Base-by-base conservation (phyloP, 2,329 filamentous ascomycete genomes). In the Diaporthe nobilis region DNA sequence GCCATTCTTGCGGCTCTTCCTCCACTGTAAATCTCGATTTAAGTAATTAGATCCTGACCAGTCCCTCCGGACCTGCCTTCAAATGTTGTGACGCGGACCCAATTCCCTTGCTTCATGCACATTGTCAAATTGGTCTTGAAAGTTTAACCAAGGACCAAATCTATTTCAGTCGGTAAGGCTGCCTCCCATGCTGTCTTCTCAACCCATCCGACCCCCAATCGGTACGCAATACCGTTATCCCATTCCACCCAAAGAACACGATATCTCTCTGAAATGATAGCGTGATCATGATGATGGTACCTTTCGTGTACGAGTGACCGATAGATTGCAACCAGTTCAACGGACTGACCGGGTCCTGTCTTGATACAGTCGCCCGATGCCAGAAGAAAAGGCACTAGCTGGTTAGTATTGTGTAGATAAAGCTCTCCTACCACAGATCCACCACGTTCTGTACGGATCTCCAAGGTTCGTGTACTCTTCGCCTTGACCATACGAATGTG, bases 201-300 rank as follows among this genome's bases (percentile, higher is more conserved):
- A 37, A 51, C 61, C 61, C 61, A 67, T 15, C 61, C 61, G 20
- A 67, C 61, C 51, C 61, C 61, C 61, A 67, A n/a, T 15, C 61
- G 44, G 31, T 67, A 67, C 2, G 61, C 61, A 51, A 51, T 67
- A 9, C 44, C 61, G 37, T 25, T 31, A 5, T 34, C 22, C 61
- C 61, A 51, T 12, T 37, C 61, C 20, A 51, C 44, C 61, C 61
- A 51, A 28, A 67, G 61, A 7, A 67, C 61, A 15, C 61, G 42
- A 20, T 51, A 67, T 51, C 42, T 67, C 10, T 67, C 42, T n/a
- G 39, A 22, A 31, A 17, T 47, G 39, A 42, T 13, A 44, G 12
- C 12, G 3, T 4, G 9, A 22, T 12, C 55, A 28, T 15, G n/a
- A 58, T n/a, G 9, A 58, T 3, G 4, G 6, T 13, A 22, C 12